Conservation (phyloP, 2,329 filamentous ascomycete genomes). For the Bipolaris sorokiniana region DNA sequence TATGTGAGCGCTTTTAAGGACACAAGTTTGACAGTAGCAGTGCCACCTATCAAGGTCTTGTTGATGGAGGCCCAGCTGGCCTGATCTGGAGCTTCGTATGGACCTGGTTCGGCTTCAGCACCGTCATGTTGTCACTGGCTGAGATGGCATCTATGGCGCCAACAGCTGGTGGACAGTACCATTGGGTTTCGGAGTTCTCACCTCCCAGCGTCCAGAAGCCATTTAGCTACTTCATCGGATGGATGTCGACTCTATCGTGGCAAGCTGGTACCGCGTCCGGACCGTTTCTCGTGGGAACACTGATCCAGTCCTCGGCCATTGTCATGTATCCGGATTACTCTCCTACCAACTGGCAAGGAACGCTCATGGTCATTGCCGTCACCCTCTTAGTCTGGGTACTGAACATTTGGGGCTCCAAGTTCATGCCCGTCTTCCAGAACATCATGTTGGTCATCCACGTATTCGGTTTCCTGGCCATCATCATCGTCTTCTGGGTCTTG, state of each 20-base stretch:
- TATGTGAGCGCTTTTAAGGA: too few relatives aligned
- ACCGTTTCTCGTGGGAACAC: conserved; percentile 55
- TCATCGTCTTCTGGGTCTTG: conserved; percentile 49
- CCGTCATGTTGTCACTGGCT: conserved; percentile 41
- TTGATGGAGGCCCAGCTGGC: conserved; percentile 42
- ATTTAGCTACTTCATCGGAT: conserved; percentile 48
- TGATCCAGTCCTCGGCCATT: conserved; percentile 55
- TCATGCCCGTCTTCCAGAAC: conserved; percentile 46
- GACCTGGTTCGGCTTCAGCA: conserved; percentile 43
- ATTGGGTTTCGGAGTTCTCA: conserved; percentile 46
- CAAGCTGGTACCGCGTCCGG: conserved; percentile 58
- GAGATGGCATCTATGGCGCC: conserved; percentile 48
- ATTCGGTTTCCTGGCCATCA: conserved; percentile 54
- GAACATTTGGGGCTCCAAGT: conserved; percentile 46
- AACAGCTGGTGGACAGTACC: conserved; percentile 45
- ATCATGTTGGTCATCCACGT: conserved; percentile 50
- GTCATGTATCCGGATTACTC: conserved; percentile 52
- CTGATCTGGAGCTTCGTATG: conserved; percentile 47
- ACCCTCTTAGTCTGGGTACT: conserved; percentile 52
- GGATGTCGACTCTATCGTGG: conserved; percentile 59
- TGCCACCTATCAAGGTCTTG: conserved; percentile 38
- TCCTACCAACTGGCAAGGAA: conserved; percentile 56
- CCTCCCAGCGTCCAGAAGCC: conserved; percentile 37
- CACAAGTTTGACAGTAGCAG: conserved; percentile 17
- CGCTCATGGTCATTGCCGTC: conserved; percentile 56